A percentile compares a stretch with the other conserved stretches of the same genome.
Evolutionary conservation across 108 stramenopile genomes (phyloP).

Genomic region (Pseudonitzschia delicatissima): DNA sequence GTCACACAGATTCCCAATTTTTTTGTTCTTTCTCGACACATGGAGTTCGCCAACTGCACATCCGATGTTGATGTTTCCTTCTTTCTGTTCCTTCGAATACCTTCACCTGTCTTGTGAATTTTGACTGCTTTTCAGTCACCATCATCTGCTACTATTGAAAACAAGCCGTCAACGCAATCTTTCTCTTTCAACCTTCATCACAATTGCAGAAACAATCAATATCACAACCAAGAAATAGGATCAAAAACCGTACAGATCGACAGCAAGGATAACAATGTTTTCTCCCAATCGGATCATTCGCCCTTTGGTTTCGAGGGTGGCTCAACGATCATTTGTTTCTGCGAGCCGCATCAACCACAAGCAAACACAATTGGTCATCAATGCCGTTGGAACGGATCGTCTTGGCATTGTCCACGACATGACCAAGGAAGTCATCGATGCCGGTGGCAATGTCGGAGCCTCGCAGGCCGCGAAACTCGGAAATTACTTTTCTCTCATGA

Average conservation of each 20-base stretch:
- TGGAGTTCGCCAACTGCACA: no score
- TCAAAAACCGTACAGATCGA: background rate
- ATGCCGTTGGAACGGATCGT: conserved; percentile 66
- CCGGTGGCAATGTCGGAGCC: conserved; percentile 73
- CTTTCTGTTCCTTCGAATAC: no score
- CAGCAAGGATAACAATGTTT: background rate
- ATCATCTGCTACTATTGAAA: no score
- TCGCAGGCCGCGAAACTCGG: conserved; percentile 62
- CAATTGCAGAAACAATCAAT: no score
- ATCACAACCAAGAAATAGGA: no score
- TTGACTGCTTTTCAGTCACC: no score
- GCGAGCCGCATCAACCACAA: background rate
- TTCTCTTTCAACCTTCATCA: no score
- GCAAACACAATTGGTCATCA: conserved; percentile 30
- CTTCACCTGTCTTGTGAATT: no score
- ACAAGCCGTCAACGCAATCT: no score
- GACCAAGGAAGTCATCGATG: conserved; percentile 55
- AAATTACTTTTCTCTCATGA: conserved; percentile 68
- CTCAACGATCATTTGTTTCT: background rate
- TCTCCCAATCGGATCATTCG: background rate
- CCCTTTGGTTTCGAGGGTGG: background rate
- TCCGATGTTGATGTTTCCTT: no score
- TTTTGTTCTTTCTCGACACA: no score
- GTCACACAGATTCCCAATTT: no score
- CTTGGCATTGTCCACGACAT: conserved; percentile 72